Evolutionary conservation across 169 alveolate species (phyloP), one percentile per base, ranked within the genome.

Genomic region (Plasmodium gaboni): DNA sequence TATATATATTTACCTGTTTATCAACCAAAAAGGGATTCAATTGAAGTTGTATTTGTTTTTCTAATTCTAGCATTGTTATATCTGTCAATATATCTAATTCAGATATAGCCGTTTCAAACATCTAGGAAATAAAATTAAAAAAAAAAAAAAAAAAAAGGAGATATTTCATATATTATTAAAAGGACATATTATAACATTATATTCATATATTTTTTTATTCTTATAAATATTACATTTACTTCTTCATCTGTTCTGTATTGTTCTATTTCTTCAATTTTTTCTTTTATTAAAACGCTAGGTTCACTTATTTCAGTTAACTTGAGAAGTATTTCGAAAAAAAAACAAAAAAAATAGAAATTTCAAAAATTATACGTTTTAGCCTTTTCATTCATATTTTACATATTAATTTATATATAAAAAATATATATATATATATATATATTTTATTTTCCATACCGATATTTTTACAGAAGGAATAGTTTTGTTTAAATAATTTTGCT

Each of bases 61-160:
- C 78, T 69, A 78, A 24, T 42, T 78, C 89, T 24, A 78, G 70
- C 28, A 78, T 78, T 19, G 89, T 78, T 78, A 78, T 78, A 15
- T 78, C 89, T 61, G 89, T 78, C 71, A 78, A 19, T 44, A 78
- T 78, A 42, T 69, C 60, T 8, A 78, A 28, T 78, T 78, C 89
- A 44, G 89, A 78, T 78, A 78, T 64, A 24, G 89, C 89, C 38
- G 73, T 78, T 78, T 78, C 89, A 60, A 78, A 78, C 89, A 78
- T 78, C 89, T 78, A 46, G 22, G 10, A 38, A 38, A 5, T 28
- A 28, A 28, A 28, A 3, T 38, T 5, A 38, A 38, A 38, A 26
- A 22, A 24, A 22, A 51, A 78, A 57, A 19, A 38, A 53, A 48
- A 42, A 32, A 22, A 19, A 48, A 44, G 38, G 28, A 48, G 15